Evolutionary conservation across 192 early-diverging fungal species (phyloP).

Genomic region (Gryganskiella cystojenkinii): DNA sequence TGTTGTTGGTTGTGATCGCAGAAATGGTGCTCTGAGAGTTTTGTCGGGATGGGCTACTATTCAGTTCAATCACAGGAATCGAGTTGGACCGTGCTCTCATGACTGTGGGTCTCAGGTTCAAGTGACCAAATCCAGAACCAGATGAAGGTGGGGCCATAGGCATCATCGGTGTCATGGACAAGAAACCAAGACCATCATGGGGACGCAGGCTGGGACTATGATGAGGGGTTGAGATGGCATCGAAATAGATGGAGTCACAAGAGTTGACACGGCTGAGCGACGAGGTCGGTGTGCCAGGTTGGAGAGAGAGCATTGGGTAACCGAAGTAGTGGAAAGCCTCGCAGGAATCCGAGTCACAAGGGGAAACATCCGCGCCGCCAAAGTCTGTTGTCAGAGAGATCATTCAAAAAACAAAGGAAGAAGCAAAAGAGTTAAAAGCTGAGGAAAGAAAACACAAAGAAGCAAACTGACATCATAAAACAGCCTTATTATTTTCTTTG

Average conservation of each 20-base stretch:
- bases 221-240: slow-evolving; percentile 37
- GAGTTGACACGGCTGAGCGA: slow-evolving; percentile 48
- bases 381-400: slow-evolving; percentile 22
- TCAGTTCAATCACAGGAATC: slow-evolving; percentile 37
- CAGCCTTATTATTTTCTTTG: too few species aligned
- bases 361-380: slow-evolving; percentile 33
- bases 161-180: slow-evolving; percentile 53
- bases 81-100: slow-evolving; percentile 44
- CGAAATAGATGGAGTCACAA: slow-evolving; percentile 50
- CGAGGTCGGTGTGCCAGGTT: slow-evolving; percentile 33
- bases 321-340: slow-evolving; percentile 51
- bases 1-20: too few species aligned
- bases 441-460: not conserved
- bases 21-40: not conserved
- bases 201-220: slow-evolving; percentile 46
- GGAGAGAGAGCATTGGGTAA: slow-evolving; percentile 30
- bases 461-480: too few species aligned
- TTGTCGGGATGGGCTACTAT: slow-evolving; percentile 2
- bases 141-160: slow-evolving; percentile 43
- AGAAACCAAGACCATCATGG: slow-evolving; percentile 45
- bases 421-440: not conserved
- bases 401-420: not conserved
- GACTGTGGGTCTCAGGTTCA: slow-evolving; percentile 10
- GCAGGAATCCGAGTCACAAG: slow-evolving; percentile 38
- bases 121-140: slow-evolving; percentile 4